Evolutionary conservation across 2,329 filamentous ascomycete species (phyloP), one percentile per base, ranked within the genome.

Genomic region (Pseudovirgaria hyperparasitica): DNA sequence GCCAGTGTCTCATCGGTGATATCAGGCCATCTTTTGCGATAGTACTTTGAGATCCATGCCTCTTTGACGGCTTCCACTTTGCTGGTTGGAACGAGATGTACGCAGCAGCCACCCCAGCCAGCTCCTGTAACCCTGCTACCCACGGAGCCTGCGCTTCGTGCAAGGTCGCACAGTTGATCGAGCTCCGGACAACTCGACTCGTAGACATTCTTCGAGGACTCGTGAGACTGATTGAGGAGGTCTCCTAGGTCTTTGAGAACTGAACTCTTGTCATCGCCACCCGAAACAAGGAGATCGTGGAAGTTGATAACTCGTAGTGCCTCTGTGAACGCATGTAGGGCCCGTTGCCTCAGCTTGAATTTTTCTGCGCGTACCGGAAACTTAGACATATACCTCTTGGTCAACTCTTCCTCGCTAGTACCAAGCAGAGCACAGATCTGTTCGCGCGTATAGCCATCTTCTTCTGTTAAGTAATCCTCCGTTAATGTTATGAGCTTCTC

Each of bases 61-160:
- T 70, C 65, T 51, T 71, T 82, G 13, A 98, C 81, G 15, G 62
- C 70, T 5, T 77, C 74, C 1, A 94, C 79, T 55, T 79, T 87
- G 44, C 84, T 70, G 31, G 74, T 80, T 0, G 87, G 80, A 27
- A 96, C 79, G 31, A 98, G 67, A 58, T 98, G 90, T 31, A 98
- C 87, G 34, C 74, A 90, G 59, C 90, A 96, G 3, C 90, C 90
- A 35, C 90, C 90, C 90, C 90, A 98, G 3, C 90, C 90, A 1
- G 90, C 90, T 20, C 90, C 90, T 0, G 87, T 96, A 41, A 94
- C 59, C 15, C 87, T 66, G 41, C 80, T 85, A 16, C 87, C 90
- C 49, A 84, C 85, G 11, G 81, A 73, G 2, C 90, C 90, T 1
- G 81, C 81, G 10, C 62, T 65, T 16, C 76, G 67, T 1, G 86